Evolutionary conservation across 2,329 filamentous ascomycete species (phyloP).

Genomic region (Beauveria asiatica): DNA sequence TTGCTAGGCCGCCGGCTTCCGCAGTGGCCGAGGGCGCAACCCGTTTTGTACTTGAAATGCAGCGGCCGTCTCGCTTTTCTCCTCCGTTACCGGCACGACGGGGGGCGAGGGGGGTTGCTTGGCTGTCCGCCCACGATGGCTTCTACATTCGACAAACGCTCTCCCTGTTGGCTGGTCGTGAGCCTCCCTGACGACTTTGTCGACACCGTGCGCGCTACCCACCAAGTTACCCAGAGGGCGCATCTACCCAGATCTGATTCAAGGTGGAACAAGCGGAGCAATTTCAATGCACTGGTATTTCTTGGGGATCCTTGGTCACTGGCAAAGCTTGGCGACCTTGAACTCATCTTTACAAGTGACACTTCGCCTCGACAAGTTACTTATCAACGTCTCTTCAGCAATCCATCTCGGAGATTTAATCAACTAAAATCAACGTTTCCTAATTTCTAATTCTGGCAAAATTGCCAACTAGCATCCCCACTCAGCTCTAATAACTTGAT

Average conservation of each 20-base stretch:
- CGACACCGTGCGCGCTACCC: too few species aligned
- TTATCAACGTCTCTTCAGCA: too few species aligned
- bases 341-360: too few species aligned
- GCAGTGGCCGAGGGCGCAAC: conserved; percentile 2
- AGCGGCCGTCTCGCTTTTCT: neutral
- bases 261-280: neutral
- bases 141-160: neutral
- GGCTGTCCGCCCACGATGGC: neutral
- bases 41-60: neutral
- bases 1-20: conserved; percentile 5
- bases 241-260: neutral
- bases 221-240: neutral
- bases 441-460: neutral
- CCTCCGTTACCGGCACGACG: conserved; percentile 3
- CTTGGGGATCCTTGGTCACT: too few species aligned
- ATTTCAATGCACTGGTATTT: too few species aligned
- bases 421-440: neutral
- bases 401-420: neutral
- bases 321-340: too few species aligned
- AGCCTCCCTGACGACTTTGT: neutral
- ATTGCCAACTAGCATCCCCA: neutral
- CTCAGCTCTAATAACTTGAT: neutral
- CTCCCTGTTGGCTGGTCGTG: neutral
- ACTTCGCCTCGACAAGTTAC: too few species aligned
- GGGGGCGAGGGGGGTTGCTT: too few species aligned